phyloP scores from a whole-genome alignment of 345 rosid species.

The Pistacia atlantica region DNA sequence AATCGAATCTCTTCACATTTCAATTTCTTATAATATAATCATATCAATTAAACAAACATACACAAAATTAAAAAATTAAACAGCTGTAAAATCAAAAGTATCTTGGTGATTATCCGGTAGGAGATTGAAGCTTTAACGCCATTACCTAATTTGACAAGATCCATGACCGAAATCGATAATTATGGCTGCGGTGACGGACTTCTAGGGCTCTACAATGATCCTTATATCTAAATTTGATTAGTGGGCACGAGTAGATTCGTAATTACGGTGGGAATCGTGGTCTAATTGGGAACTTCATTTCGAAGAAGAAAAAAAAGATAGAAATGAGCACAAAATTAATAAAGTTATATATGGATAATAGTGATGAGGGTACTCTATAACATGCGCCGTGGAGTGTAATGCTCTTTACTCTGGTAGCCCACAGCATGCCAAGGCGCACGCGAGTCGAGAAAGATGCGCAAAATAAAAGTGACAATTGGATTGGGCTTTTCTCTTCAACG shows the following conservation, averaged over 20 bases:
- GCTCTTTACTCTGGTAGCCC: too few species aligned
- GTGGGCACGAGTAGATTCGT: slow-evolving; percentile 17
- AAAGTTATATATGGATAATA: too few species aligned
- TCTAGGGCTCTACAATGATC: slow-evolving; percentile 82
- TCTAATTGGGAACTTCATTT: background rate
- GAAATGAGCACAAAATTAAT: too few species aligned
- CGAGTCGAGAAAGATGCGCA: too few species aligned
- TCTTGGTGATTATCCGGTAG: slow-evolving; percentile 95
- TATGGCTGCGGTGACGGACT: slow-evolving; percentile 73
- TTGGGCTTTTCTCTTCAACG: too few species aligned
- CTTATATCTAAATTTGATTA: slow-evolving; percentile 20
- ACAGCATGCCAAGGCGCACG: too few species aligned
- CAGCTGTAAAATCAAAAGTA: slow-evolving; percentile 9
- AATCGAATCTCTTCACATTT: background rate
- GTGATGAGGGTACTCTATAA: too few species aligned
- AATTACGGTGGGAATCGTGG: slow-evolving; percentile 30
- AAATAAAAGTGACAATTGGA: too few species aligned
- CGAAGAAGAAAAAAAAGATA: too few species aligned
- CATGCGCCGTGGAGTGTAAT: too few species aligned
- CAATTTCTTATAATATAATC: background rate
- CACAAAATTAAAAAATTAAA: background rate
- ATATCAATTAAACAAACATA: too few species aligned
- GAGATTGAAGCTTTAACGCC: slow-evolving; percentile 98
- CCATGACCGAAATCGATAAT: slow-evolving; percentile 77
- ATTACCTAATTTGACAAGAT: slow-evolving; percentile 96